Base-by-base conservation (phyloP, 306 rosid genomes). In the Malus fusca region DNA sequence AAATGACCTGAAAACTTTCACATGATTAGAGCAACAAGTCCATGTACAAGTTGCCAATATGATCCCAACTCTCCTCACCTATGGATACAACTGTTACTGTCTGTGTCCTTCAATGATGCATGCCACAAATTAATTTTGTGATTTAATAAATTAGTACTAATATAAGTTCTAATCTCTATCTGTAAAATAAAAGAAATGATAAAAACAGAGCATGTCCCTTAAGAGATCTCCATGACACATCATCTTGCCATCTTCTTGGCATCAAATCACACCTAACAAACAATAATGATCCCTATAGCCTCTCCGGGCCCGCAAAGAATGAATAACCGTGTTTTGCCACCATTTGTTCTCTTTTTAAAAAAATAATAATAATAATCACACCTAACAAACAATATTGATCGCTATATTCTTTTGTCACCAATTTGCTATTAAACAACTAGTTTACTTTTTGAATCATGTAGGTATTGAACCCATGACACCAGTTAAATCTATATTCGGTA, bases 1-100 rank as follows among this genome's bases (percentile, higher is more conserved):
- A 77, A 94, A 94, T 12, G 94, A 88, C 80, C 98, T 94, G 93
- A 85, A 78, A 80, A 12, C 63, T 75, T 66, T 53, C 42, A 66
- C 58, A 77, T 46, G 18, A 46, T 14, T 2, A 46, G 52, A 46
- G 19, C 18, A 46, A 5, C 2, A 13, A 13, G 52, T 46, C 18
- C 52, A 46, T 46, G 52, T 59, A 63, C 42, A 15, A 30, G 5
- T 63, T 28, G 40, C n/a, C 42, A 59, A 59, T 28, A 30, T 8
- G 22, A n/a, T 30, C 68, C 14, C 68, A 30, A 5, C 43, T 48
- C 25, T 28, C 22, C 40, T 28, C 21, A 30, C 30, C 19, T 28
- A 7, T 3, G 8, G 26, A 9, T 35, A 30, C 13, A 53, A 10
- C 5, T 12, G 51, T 53, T 26, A 53, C 30, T 28, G 28, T 6